These are phyloP conservation scores for Zychaea mexicana DNA, from an alignment of 371 early-diverging fungal species.

Conservation along the genomic window DNA sequence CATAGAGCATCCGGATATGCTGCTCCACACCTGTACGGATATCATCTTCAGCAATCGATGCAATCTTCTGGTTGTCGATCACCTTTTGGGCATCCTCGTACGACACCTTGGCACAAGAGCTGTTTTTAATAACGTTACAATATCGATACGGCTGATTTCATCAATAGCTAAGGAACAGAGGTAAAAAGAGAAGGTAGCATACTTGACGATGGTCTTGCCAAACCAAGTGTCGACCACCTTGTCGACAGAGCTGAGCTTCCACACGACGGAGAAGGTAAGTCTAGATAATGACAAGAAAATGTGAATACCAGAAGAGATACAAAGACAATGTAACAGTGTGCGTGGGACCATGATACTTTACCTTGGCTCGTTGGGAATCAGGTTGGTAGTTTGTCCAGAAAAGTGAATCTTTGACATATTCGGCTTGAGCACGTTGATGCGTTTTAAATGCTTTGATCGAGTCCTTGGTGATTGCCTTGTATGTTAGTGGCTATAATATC, in stretches of 20 bases:
- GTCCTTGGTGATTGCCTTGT: no score
- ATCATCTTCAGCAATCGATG: neutral
- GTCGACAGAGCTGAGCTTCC: slow-evolving; percentile 79
- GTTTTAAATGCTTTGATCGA: no score
- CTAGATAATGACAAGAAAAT: slow-evolving; percentile 25
- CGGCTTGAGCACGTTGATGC: no score
- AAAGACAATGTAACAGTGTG: neutral
- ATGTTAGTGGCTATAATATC: no score
- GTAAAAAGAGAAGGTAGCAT: slow-evolving; percentile 10
- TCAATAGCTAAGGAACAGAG: no score
- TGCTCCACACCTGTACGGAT: slow-evolving; percentile 20
- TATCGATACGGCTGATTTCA: neutral
- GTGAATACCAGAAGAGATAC: neutral
- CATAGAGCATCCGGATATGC: slow-evolving; percentile 32
- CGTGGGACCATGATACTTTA: slow-evolving; percentile 11
- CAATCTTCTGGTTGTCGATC: slow-evolving; percentile 60
- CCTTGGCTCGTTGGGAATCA: slow-evolving; percentile 35
- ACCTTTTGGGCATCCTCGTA: slow-evolving; percentile 91
- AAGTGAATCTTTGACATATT: no score
- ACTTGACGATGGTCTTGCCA: slow-evolving; percentile 83
- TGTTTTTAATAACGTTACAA: slow-evolving; percentile 4
- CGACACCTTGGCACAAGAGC: slow-evolving; percentile 69
- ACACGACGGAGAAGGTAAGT: slow-evolving; percentile 88
- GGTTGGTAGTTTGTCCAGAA: slow-evolving; percentile 68
- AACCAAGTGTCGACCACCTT: slow-evolving; percentile 71